These are phyloP conservation scores for Magnusiomyces suaveolens DNA, from an alignment of 1,139 yeast species.

Conservation along the genomic window DNA sequence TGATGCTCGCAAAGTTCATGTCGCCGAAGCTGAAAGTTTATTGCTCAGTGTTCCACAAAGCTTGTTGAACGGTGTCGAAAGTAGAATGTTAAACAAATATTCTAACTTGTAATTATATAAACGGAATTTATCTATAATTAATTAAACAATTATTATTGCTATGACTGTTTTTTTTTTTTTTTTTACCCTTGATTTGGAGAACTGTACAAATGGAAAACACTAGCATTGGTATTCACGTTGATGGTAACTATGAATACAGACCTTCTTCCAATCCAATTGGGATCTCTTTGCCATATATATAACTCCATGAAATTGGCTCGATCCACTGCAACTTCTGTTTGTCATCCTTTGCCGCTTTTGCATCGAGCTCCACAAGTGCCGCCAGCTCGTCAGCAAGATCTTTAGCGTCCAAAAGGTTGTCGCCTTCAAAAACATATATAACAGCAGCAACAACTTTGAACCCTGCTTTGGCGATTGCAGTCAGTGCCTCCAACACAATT, in stretches of 20 bases:
- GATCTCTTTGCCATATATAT: conserved; percentile 69
- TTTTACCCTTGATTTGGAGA: neutral
- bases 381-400: conserved; percentile 39
- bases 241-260: conserved; percentile 43
- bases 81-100: conserved; percentile 40
- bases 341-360: neutral
- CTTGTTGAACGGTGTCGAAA: conserved; percentile 54
- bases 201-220: neutral
- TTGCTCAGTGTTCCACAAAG: conserved; percentile 54
- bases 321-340: conserved; percentile 29
- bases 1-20: conserved; percentile 46
- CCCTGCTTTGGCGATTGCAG: conserved; percentile 8
- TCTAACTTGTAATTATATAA: neutral
- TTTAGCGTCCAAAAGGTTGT: conserved; percentile 67
- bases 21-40: conserved; percentile 65
- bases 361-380: conserved; percentile 1
- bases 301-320: conserved; percentile 71
- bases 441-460: conserved; percentile 21
- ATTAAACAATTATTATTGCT: too few relatives aligned
- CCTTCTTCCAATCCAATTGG: conserved; percentile 73
- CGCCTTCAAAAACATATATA: conserved; percentile 78
- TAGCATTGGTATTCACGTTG: neutral
- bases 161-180: too few relatives aligned
- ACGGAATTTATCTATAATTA: too few relatives aligned
- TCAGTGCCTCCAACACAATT: conserved; percentile 23